Conservation (phyloP, 1,284 basidiomycete genomes). For the Pisolithus thermaeus region DNA sequence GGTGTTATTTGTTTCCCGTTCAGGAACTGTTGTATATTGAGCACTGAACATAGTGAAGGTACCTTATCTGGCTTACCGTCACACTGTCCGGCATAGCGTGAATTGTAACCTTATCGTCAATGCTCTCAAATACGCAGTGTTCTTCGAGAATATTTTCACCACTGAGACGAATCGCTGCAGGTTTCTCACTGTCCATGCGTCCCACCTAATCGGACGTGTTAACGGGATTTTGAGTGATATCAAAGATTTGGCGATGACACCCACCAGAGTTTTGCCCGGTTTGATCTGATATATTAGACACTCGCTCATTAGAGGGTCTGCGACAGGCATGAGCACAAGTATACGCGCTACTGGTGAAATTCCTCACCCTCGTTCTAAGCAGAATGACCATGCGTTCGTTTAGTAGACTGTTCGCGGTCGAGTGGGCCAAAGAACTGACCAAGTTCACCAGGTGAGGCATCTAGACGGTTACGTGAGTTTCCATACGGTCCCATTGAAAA, state of each 20-base stretch:
- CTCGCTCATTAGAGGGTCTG: slow-evolving; percentile 86
- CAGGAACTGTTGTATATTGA: slow-evolving; percentile 53
- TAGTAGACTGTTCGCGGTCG: slow-evolving; percentile 12
- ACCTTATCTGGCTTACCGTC: slow-evolving; percentile 52
- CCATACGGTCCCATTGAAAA: no score
- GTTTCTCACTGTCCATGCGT: slow-evolving; percentile 71
- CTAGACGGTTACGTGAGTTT: slow-evolving; percentile 29
- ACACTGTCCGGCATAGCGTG: slow-evolving; percentile 75
- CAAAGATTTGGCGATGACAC: slow-evolving; percentile 7
- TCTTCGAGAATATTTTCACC: slow-evolving; percentile 89
- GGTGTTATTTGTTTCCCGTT: slow-evolving; percentile 86
- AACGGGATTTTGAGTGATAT: slow-evolving; percentile 8
- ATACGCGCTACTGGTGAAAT: slow-evolving; percentile 4
- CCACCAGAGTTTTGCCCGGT: slow-evolving; percentile 73
- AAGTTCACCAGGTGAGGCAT: slow-evolving; percentile 95
- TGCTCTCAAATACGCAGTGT: slow-evolving; percentile 90
- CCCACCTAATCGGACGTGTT: slow-evolving; percentile 55
- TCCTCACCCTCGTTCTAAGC: slow-evolving; percentile 71
- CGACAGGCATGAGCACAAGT: slow-evolving; percentile 15
- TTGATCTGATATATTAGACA: slow-evolving; percentile 96
- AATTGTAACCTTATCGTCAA: slow-evolving; percentile 79
- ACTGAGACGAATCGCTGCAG: slow-evolving; percentile 87
- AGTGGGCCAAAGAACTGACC: slow-evolving; percentile 42
- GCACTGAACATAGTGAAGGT: slow-evolving; percentile 5
- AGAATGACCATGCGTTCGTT: not conserved